phyloP scores from a whole-genome alignment of 192 early-diverging fungal genomes.

The Entomortierella chlamydospora region DNA sequence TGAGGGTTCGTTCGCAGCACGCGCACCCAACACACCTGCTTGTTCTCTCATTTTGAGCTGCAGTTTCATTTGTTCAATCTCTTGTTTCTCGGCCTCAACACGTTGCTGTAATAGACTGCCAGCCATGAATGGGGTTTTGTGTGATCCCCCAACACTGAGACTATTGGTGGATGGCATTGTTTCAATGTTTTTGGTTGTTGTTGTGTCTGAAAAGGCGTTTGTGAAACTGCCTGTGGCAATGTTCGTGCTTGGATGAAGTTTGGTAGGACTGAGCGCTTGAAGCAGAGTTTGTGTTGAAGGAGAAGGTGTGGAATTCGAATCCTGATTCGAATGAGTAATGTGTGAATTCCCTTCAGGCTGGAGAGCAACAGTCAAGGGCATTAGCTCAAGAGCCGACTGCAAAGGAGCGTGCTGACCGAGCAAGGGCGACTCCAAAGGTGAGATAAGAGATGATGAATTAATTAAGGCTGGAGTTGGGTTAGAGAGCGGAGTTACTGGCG shows the following conservation, averaged over 20 bases:
- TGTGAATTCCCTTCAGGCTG: neutral
- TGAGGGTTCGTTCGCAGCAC: neutral
- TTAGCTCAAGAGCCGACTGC: neutral
- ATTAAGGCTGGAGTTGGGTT: neutral
- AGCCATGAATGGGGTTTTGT: constrained; percentile 27
- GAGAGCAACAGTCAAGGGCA: neutral
- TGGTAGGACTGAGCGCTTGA: neutral
- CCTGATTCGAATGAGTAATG: constrained; percentile 5
- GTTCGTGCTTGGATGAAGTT: neutral
- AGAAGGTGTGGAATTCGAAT: neutral
- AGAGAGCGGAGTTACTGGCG: neutral
- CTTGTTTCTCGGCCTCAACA: constrained; percentile 50
- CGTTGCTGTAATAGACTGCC: constrained; percentile 53
- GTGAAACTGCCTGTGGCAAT: neutral
- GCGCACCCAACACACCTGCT: constrained; percentile 41
- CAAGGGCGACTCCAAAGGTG: neutral
- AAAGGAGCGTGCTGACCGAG: neutral
- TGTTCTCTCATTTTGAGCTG: constrained; percentile 47
- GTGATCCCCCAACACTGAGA: neutral
- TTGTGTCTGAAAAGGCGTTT: neutral
- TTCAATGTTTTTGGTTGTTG: neutral
- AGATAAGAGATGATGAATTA: neutral
- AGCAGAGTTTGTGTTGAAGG: neutral
- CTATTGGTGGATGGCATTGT: constrained; percentile 4
- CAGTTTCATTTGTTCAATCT: constrained; percentile 40